phyloP scores from a whole-genome alignment of 2,329 filamentous ascomycete genomes.

The Cryphonectria radicalis region DNA sequence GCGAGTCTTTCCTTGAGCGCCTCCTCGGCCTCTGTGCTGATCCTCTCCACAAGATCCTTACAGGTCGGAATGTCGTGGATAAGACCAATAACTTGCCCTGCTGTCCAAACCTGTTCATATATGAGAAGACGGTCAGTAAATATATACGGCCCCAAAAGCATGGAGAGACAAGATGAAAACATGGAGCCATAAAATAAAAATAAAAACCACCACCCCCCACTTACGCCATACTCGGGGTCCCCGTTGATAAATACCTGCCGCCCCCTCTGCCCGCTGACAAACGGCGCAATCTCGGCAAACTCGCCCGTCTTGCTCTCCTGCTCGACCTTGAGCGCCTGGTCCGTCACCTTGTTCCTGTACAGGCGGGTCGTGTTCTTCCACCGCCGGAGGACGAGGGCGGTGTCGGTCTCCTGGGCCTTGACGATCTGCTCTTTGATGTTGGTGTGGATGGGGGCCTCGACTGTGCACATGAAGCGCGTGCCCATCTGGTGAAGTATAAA shows the following conservation, averaged over 20 bases:
- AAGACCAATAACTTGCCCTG: constrained; percentile 89
- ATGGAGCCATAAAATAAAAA: not conserved
- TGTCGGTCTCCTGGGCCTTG: constrained; percentile 85
- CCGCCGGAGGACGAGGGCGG: constrained; percentile 80
- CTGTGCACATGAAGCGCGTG: constrained; percentile 94
- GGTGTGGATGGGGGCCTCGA: constrained; percentile 87
- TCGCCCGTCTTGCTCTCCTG: constrained; percentile 80
- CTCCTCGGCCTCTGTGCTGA: constrained; percentile 76
- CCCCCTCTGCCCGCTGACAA: constrained; percentile 88
- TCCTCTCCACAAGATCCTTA: constrained; percentile 68
- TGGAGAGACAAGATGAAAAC: not conserved
- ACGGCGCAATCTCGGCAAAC: constrained; percentile 85
- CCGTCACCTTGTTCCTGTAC: constrained; percentile 87
- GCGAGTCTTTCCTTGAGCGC: constrained; percentile 63
- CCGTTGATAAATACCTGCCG: constrained; percentile 91
- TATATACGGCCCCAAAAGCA: not conserved
- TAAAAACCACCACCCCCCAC: constrained; percentile 40
- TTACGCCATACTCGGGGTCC: constrained; percentile 85
- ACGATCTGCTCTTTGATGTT: constrained; percentile 97
- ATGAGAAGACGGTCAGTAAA: not conserved
- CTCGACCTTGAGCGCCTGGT: constrained; percentile 82
- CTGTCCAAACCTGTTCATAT: constrained; percentile 80
- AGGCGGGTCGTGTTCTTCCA: constrained; percentile 93
- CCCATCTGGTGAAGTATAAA: constrained; percentile 73
- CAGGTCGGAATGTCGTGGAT: constrained; percentile 85